These are phyloP conservation scores for Prunus yedoensis DNA, from an alignment of 331 rosid species.

Conservation along the genomic window DNA sequence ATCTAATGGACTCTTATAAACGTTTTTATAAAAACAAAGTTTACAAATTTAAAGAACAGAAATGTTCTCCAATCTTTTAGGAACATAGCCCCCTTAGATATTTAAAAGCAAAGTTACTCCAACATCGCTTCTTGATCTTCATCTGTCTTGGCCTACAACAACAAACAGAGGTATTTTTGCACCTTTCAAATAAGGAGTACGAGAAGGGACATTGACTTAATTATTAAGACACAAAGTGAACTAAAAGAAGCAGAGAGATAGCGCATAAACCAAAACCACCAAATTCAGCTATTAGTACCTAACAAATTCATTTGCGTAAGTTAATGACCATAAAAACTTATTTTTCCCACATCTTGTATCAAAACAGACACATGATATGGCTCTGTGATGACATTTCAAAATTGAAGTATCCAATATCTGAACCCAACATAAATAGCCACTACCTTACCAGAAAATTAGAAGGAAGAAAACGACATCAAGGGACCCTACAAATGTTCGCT, in stretches of 20 bases:
- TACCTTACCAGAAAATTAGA: slow-evolving; percentile 16
- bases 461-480: slow-evolving; percentile 6
- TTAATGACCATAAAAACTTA: too few relatives aligned
- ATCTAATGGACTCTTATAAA: not conserved
- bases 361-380: too few relatives aligned
- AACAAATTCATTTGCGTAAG: not conserved
- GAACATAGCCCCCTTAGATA: not conserved
- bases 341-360: too few relatives aligned
- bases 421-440: slow-evolving; percentile 7
- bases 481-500: slow-evolving; percentile 26
- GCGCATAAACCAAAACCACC: not conserved
- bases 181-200: slow-evolving; percentile 36
- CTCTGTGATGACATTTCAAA: too few relatives aligned
- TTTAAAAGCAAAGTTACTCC: slow-evolving; percentile 42
- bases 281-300: not conserved
- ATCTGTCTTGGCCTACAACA: slow-evolving; percentile 79
- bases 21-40: not conserved
- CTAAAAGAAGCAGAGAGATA: not conserved
- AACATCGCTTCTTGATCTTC: slow-evolving; percentile 62
- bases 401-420: not conserved
- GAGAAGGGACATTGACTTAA: not conserved
- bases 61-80: not conserved
- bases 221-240: not conserved
- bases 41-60: not conserved
- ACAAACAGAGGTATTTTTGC: slow-evolving; percentile 37